These are phyloP conservation scores for Pichiaceae sp. DNA, from an alignment of 1,139 yeast species.

Conservation along the genomic window DNA sequence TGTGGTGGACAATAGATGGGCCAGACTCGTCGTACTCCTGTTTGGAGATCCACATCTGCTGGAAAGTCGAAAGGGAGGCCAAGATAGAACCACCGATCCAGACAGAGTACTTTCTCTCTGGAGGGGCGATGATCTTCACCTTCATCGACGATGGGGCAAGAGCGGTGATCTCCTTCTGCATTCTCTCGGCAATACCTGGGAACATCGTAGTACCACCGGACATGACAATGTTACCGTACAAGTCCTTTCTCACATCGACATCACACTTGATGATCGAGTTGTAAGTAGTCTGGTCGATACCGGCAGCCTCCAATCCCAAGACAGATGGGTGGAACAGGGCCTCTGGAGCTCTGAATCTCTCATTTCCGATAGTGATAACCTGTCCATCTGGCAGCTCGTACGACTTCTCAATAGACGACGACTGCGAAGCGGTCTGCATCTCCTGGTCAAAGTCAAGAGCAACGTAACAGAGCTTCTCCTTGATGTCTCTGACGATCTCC, in stretches of 20 bases:
- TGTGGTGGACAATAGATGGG: slow-evolving; percentile 99
- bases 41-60: slow-evolving; percentile 99
- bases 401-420: slow-evolving; percentile 96
- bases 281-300: slow-evolving; percentile 99
- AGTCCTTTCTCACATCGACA: slow-evolving; percentile 97
- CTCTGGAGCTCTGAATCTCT: slow-evolving; percentile 99
- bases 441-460: slow-evolving; percentile 65
- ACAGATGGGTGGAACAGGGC: slow-evolving; percentile 98
- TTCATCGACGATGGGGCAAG: slow-evolving; percentile 99
- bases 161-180: slow-evolving; percentile 99
- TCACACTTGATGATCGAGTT: slow-evolving; percentile 99
- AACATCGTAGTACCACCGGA: slow-evolving; percentile 99
- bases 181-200: slow-evolving; percentile 99
- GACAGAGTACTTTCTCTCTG: slow-evolving; percentile 99
- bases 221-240: slow-evolving; percentile 98
- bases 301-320: slow-evolving; percentile 96
- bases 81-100: slow-evolving; percentile 99
- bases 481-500: slow-evolving; percentile 98
- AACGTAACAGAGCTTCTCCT: slow-evolving; percentile 93
- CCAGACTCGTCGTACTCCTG: slow-evolving; percentile 99
- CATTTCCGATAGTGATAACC: slow-evolving; percentile 98
- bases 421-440: slow-evolving; percentile 98
- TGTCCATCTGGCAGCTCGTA: slow-evolving; percentile 99
- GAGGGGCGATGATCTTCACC: slow-evolving; percentile 99
- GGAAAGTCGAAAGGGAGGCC: slow-evolving; percentile 98